Conservation (phyloP, 768 basidiomycete genomes). For the Trametes sanguinea region DNA sequence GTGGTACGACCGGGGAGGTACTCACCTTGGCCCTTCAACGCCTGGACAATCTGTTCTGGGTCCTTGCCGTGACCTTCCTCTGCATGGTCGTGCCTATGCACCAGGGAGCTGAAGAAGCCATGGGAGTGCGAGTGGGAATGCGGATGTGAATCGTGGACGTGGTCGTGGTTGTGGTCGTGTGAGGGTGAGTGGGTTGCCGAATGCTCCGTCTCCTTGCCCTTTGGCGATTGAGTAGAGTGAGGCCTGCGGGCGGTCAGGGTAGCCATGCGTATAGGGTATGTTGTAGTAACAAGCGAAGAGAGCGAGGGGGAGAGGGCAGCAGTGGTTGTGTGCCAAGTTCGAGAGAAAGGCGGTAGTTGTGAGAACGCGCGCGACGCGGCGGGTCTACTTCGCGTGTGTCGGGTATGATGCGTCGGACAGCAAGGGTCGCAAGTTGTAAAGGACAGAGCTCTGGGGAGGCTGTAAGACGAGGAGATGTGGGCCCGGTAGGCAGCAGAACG, state of each 20-base stretch:
- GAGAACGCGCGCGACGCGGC: slow-evolving; percentile 9
- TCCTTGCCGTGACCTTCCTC: slow-evolving; percentile 60
- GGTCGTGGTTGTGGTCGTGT: slow-evolving; percentile 3
- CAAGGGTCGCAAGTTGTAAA: background rate
- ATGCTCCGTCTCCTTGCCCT: slow-evolving; percentile 30
- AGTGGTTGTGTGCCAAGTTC: background rate
- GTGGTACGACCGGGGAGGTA: slow-evolving; percentile 13
- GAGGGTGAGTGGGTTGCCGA: background rate
- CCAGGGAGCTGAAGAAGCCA: slow-evolving; percentile 51
- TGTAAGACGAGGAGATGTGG: slow-evolving; percentile 1
- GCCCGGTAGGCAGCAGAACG: slow-evolving; percentile 10
- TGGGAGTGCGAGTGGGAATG: slow-evolving; percentile 59
- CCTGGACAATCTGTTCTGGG: slow-evolving; percentile 67
- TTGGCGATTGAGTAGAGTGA: slow-evolving; percentile 20
- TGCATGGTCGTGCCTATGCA: slow-evolving; percentile 64
- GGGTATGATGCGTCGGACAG: background rate
- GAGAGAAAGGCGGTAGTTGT: background rate
- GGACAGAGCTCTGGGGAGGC: background rate
- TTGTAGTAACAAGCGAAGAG: background rate
- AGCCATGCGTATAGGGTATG: background rate
- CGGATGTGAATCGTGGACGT: slow-evolving; percentile 38
- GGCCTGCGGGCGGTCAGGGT: slow-evolving; percentile 16
- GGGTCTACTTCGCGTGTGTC: slow-evolving; percentile 9
- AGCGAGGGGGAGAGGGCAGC: background rate
- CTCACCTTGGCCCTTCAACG: slow-evolving; percentile 66